Evolutionary conservation across 306 rosid genomes (phyloP).

Genomic region (Vigna trinervia): DNA sequence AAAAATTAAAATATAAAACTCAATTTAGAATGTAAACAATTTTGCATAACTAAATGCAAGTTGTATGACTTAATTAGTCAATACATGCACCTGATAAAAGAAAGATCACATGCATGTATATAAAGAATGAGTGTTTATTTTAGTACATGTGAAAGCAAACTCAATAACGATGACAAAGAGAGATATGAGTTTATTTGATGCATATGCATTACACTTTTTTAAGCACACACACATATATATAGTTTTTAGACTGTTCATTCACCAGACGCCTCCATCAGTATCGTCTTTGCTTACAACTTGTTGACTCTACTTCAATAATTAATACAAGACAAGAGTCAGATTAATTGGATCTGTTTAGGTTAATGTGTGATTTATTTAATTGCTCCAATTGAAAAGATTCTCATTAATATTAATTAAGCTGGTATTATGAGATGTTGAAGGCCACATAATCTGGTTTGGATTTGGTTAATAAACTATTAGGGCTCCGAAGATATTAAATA

Average conservation of each 20-base stretch:
- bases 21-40: background rate
- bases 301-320: constrained; percentile 17
- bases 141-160: constrained; percentile 37
- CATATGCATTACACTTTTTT: background rate
- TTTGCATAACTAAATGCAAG: constrained; percentile 1
- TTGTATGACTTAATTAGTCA: constrained; percentile 39
- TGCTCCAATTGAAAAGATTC: constrained; percentile 29
- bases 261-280: background rate
- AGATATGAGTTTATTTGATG: constrained; percentile 9
- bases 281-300: constrained; percentile 13
- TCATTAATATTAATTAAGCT: background rate
- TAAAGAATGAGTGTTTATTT: constrained; percentile 19
- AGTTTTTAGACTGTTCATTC: constrained; percentile 30
- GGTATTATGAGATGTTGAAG: constrained; percentile 32
- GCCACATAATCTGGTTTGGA: background rate
- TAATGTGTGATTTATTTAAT: constrained; percentile 24
- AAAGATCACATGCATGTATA: constrained; percentile 22
- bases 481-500: too few species aligned
- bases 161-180: background rate
- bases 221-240: background rate
- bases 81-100: constrained; percentile 33
- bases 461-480: too few species aligned
- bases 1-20: background rate
- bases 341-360: constrained; percentile 42
- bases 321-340: constrained; percentile 45